These are phyloP conservation scores for Lentinula guzmanii DNA, from an alignment of 768 basidiomycete genomes.

Conservation along the genomic window DNA sequence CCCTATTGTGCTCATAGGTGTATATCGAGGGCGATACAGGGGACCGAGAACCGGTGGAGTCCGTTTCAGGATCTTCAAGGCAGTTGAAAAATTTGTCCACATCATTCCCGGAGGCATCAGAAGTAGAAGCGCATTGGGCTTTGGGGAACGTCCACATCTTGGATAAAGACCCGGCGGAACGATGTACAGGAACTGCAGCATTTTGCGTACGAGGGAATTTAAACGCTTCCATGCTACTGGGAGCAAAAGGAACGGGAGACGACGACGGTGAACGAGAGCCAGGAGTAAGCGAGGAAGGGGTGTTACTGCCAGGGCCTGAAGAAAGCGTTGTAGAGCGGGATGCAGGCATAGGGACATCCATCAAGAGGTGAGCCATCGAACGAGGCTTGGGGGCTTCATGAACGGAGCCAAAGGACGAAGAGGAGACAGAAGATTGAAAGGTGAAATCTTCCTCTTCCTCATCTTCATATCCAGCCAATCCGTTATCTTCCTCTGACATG, in stretches of 20 bases:
- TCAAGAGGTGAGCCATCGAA: conserved; percentile 22
- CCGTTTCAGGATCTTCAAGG: conserved; percentile 46
- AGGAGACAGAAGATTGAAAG: conserved; percentile 33
- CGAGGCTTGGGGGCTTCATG: conserved; percentile 36
- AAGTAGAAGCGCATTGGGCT: conserved; percentile 15
- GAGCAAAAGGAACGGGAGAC: conserved; percentile 14
- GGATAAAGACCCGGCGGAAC: conserved; percentile 40
- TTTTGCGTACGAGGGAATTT: conserved; percentile 1
- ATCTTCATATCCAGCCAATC: conserved; percentile 63
- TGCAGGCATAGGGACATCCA: conserved; percentile 18
- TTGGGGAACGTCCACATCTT: conserved; percentile 67
- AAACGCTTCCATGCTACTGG: conserved; percentile 11
- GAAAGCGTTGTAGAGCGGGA: conserved; percentile 15
- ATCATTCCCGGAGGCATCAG: conserved; percentile 28
- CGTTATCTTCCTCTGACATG: conserved; percentile 48
- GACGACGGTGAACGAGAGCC: conserved; percentile 25
- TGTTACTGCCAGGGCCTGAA: conserved; percentile 11
- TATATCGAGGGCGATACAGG: conserved; percentile 38
- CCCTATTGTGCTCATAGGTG: conserved; percentile 53
- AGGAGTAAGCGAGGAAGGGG: conserved; percentile 12
- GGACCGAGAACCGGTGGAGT: conserved; percentile 24
- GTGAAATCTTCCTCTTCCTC: conserved; percentile 54
- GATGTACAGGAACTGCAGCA: conserved; percentile 20
- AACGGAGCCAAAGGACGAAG: conserved; percentile 50
- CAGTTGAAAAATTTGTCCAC: conserved; percentile 78